phyloP scores from a whole-genome alignment of 108 stramenopile species.

The Craspedostauros australis region DNA sequence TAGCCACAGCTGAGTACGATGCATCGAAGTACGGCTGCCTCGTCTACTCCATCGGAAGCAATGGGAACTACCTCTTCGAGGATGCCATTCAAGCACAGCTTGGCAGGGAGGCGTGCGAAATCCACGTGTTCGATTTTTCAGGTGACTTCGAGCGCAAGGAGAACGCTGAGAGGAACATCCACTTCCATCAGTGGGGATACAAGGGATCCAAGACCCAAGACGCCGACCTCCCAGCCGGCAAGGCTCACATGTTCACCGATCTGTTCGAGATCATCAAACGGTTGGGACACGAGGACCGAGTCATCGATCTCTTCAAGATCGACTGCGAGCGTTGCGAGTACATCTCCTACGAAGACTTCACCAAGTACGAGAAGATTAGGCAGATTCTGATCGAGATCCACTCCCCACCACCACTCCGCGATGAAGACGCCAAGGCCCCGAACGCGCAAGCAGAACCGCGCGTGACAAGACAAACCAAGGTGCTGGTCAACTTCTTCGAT shows the following conservation, averaged over 20 bases:
- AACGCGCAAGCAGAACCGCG: too few relatives aligned
- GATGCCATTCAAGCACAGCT: conserved; percentile 35
- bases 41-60: conserved; percentile 45
- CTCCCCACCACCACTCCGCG: too few relatives aligned
- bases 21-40: conserved; percentile 44
- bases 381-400: conserved; percentile 38
- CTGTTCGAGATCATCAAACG: conserved; percentile 37
- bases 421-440: too few relatives aligned
- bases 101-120: conserved; percentile 33
- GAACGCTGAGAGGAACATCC: conserved; percentile 21
- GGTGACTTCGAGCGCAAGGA: conserved; percentile 17
- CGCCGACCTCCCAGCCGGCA: too few relatives aligned
- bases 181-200: conserved; percentile 59
- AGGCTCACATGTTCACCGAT: too few relatives aligned
- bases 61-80: conserved; percentile 49
- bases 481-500: too few relatives aligned
- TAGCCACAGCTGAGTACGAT: too few relatives aligned
- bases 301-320: conserved; percentile 56
- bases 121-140: conserved; percentile 43
- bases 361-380: conserved; percentile 23
- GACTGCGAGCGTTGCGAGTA: conserved; percentile 64
- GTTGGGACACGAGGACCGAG: conserved; percentile 44
- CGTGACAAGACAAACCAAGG: too few relatives aligned
- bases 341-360: conserved; percentile 14
- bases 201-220: conserved; percentile 19